Evolutionary conservation across 352 stramenopile species (phyloP).

Genomic region (Pythium sp.): DNA sequence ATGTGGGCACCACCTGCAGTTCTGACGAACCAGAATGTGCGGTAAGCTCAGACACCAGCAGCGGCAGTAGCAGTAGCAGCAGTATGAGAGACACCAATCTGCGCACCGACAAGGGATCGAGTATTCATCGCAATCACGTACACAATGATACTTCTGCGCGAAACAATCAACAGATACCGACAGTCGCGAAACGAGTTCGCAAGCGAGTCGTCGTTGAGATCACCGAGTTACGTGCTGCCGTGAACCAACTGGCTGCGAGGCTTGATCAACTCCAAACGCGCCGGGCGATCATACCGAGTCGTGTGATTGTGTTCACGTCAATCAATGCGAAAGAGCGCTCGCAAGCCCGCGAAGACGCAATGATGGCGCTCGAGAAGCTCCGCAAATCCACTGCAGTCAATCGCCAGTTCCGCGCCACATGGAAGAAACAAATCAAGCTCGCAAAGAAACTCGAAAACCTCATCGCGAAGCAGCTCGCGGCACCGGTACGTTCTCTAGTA

Average conservation of each 20-base stretch:
- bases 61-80: not conserved
- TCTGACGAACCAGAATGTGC: not conserved
- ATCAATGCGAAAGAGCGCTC: not conserved
- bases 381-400: constrained; percentile 37
- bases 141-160: not conserved
- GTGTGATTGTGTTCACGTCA: no score
- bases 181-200: not conserved
- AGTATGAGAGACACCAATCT: not conserved
- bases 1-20: not conserved
- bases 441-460: constrained; percentile 39
- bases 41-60: not conserved
- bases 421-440: constrained; percentile 42
- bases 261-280: not conserved
- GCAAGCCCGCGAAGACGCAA: constrained; percentile 32
- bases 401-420: constrained; percentile 28
- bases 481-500: not conserved
- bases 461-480: constrained; percentile 19
- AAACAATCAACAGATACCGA: not conserved
- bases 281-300: not conserved
- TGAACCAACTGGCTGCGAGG: not conserved
- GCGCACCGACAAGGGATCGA: not conserved
- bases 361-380: constrained; percentile 33
- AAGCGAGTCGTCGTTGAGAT: not conserved
- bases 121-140: not conserved
- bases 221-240: not conserved